Evolutionary conservation across 208 protist genomes (phyloP).

Genomic region (Angomonas ambiguus): DNA sequence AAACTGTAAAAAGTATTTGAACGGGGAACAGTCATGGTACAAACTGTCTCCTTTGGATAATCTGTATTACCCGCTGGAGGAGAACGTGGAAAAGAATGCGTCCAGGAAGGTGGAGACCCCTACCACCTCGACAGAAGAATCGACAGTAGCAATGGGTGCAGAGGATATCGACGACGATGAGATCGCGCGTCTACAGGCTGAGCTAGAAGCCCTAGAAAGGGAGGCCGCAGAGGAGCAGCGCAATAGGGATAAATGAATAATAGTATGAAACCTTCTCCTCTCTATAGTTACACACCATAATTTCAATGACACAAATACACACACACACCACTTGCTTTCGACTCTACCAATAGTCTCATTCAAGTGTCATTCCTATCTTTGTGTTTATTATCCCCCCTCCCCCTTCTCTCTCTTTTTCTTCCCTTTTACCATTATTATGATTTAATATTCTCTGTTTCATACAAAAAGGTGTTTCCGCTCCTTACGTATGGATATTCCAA

Average conservation of each 20-base stretch:
- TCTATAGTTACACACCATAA: slow-evolving; percentile 2
- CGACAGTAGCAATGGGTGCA: background rate
- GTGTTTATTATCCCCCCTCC: background rate
- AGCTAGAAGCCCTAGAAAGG: slow-evolving; percentile 72
- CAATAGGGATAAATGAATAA: background rate
- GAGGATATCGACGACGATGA: slow-evolving; percentile 45
- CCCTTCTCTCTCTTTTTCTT: slow-evolving; percentile 10
- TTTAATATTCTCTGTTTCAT: slow-evolving; percentile 7
- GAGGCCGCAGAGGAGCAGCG: slow-evolving; percentile 13
- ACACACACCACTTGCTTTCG: background rate
- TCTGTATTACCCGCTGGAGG: slow-evolving; percentile 77
- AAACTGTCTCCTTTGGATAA: slow-evolving; percentile 64
- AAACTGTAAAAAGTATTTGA: slow-evolving; percentile 71
- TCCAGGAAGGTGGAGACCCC: background rate
- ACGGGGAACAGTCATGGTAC: slow-evolving; percentile 83
- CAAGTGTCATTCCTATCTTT: slow-evolving; percentile 6
- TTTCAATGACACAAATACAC: background rate
- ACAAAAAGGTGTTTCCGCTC: too few relatives aligned
- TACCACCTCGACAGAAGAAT: slow-evolving; percentile 1
- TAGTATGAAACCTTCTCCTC: background rate
- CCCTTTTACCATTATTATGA: slow-evolving; percentile 9
- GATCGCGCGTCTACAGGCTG: slow-evolving; percentile 75
- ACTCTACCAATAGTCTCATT: too few relatives aligned
- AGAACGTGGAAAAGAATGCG: slow-evolving; percentile 72
- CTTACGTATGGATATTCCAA: background rate